phyloP scores from a whole-genome alignment of 768 basidiomycete species.

The Myochromella boudieri region DNA sequence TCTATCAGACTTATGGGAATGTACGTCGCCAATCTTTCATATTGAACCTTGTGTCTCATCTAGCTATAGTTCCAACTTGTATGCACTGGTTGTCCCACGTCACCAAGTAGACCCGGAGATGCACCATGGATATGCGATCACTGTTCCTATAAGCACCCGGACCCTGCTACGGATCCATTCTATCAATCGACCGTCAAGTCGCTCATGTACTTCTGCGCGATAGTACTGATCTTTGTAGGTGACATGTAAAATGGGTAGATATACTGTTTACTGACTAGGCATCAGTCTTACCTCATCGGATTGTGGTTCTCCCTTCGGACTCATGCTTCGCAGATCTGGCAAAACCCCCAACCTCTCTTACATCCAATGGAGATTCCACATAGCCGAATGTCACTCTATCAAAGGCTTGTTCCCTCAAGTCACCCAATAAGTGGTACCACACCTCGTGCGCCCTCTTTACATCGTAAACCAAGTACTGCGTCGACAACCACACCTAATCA shows the following conservation, averaged over 20 bases:
- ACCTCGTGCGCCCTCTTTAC: slow-evolving; percentile 31
- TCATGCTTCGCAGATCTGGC: slow-evolving; percentile 98
- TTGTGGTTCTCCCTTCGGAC: slow-evolving; percentile 99
- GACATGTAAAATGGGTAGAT: not conserved
- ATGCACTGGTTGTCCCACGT: slow-evolving; percentile 75
- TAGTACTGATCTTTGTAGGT: slow-evolving; percentile 85
- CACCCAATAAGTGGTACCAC: slow-evolving; percentile 11
- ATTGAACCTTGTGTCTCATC: slow-evolving; percentile 2
- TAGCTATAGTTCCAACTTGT: slow-evolving; percentile 77
- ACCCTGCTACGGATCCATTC: slow-evolving; percentile 92
- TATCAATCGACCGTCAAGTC: slow-evolving; percentile 93
- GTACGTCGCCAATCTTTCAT: slow-evolving; percentile 50
- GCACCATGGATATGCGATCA: slow-evolving; percentile 84
- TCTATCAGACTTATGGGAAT: slow-evolving; percentile 97
- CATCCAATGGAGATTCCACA: slow-evolving; percentile 63
- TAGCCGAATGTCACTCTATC: slow-evolving; percentile 64
- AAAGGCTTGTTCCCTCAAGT: slow-evolving; percentile 47
- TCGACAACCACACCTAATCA: slow-evolving; percentile 25
- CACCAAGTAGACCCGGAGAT: slow-evolving; percentile 34
- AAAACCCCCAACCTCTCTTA: slow-evolving; percentile 87
- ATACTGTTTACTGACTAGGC: not conserved
- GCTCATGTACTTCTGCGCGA: slow-evolving; percentile 96
- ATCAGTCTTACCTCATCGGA: slow-evolving; percentile 94
- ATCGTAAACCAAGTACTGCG: slow-evolving; percentile 44
- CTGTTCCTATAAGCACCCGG: slow-evolving; percentile 93